phyloP scores from a whole-genome alignment of 768 basidiomycete genomes.

The Psilocybe cyanescens region DNA sequence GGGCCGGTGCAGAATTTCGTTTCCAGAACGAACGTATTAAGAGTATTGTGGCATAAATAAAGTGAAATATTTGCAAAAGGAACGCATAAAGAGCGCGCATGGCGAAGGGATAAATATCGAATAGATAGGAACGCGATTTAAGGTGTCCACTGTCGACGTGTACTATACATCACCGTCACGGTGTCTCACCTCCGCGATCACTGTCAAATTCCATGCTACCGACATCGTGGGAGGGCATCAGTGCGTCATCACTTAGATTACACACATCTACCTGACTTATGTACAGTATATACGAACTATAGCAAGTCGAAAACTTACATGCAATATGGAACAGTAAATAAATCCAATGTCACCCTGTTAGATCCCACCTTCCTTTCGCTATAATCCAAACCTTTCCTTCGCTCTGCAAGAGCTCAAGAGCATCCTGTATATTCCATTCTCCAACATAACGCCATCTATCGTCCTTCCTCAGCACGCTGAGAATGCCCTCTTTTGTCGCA shows the following conservation, averaged over 20 bases:
- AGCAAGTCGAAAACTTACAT: no score
- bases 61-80: constrained; percentile 60
- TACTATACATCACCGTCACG: constrained; percentile 5
- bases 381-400: constrained; percentile 42
- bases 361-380: constrained; percentile 43
- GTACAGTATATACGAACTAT: no score
- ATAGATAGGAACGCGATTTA: constrained; percentile 8
- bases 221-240: not conserved
- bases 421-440: constrained; percentile 65
- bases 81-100: constrained; percentile 54
- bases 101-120: constrained; percentile 6
- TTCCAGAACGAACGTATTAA: constrained; percentile 43
- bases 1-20: constrained; percentile 37
- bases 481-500: constrained; percentile 48
- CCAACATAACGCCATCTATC: constrained; percentile 70
- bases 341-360: constrained; percentile 29
- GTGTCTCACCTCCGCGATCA: constrained; percentile 71
- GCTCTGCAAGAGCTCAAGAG: constrained; percentile 49
- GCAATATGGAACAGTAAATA: not conserved
- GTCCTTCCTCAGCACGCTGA: constrained; percentile 52
- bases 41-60: constrained; percentile 51
- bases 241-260: not conserved
- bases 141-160: constrained; percentile 21
- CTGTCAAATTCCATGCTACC: constrained; percentile 33
- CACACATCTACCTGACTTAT: not conserved